phyloP scores from a whole-genome alignment of 495 filamentous ascomycete genomes.

The Hypoxylon intermedium region DNA sequence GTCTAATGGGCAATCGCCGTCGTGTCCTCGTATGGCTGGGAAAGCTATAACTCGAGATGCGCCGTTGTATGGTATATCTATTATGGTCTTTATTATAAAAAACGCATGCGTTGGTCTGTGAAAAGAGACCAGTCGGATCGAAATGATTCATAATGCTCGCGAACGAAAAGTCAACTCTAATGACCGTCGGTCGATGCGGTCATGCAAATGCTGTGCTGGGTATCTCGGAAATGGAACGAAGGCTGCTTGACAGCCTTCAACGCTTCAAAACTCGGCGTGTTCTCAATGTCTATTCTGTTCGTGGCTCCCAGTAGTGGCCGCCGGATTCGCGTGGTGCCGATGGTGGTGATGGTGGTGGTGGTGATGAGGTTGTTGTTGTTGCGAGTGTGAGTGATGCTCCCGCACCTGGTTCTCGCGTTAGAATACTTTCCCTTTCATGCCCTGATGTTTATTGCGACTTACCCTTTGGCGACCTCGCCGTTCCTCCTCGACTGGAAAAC shows the following conservation, averaged over 20 bases:
- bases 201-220: slow-evolving; percentile 37
- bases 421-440: background rate
- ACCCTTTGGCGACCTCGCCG: slow-evolving; percentile 52
- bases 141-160: slow-evolving; percentile 4
- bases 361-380: slow-evolving; percentile 35
- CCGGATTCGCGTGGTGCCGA: slow-evolving; percentile 32
- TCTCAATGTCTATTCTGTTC: slow-evolving; percentile 35
- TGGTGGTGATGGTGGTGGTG: slow-evolving; percentile 35
- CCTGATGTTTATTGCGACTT: background rate
- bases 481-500: slow-evolving; percentile 52
- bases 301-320: slow-evolving; percentile 17
- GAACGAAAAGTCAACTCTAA: slow-evolving; percentile 12
- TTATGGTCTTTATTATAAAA: slow-evolving; percentile 1
- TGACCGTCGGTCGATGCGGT: slow-evolving; percentile 11
- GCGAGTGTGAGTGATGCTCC: slow-evolving; percentile 32
- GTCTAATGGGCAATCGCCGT: slow-evolving; percentile 10
- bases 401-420: slow-evolving; percentile 27
- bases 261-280: background rate
- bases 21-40: slow-evolving; percentile 2
- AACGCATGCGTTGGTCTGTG: slow-evolving; percentile 2
- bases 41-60: background rate
- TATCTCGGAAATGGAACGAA: slow-evolving; percentile 31
- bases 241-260: slow-evolving; percentile 11
- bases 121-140: background rate
- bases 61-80: slow-evolving; percentile 32